Percentiles rank a stretch among this genome's conserved stretches.
Conservation (phyloP, 371 early-diverging fungal genomes). For the Mortierella polycephala region DNA sequence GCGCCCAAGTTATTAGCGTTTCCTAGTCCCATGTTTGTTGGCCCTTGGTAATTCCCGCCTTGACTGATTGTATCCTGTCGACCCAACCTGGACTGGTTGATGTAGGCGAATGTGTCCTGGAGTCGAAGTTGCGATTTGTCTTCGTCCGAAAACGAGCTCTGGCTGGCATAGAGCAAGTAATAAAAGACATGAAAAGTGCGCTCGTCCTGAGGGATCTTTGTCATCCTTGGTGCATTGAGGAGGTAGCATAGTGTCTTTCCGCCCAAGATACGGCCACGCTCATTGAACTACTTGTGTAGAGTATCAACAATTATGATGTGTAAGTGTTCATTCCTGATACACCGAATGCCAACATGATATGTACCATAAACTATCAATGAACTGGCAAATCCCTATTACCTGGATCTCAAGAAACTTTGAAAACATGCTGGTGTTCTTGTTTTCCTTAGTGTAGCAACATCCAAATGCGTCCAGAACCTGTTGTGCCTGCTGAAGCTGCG, state of each 20-base stretch:
- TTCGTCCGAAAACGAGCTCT: conserved; percentile 56
- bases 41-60: neutral
- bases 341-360: neutral
- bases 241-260: conserved; percentile 87
- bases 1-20: too few relatives aligned
- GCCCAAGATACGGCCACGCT: conserved; percentile 87
- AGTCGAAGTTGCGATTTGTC: conserved; percentile 57
- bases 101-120: conserved; percentile 53
- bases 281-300: conserved; percentile 73
- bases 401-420: conserved; percentile 53
- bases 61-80: conserved; percentile 46
- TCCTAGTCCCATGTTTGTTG: neutral
- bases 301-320: neutral
- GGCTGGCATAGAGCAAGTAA: conserved; percentile 64
- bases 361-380: neutral
- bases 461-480: conserved; percentile 82
- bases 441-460: conserved; percentile 74
- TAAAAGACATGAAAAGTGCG: conserved; percentile 93
- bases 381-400: conserved; percentile 11
- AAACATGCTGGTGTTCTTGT: conserved; percentile 68
- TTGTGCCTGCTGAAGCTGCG: conserved; percentile 76
- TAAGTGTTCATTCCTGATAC: neutral
- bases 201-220: conserved; percentile 70
- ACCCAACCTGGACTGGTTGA: conserved; percentile 61
- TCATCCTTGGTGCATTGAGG: conserved; percentile 85